A percentile compares a stretch with the other conserved stretches of the same genome.
Evolutionary conservation across 148 eudicot species (phyloP).

Genomic region (Rhododendron griersonianum): DNA sequence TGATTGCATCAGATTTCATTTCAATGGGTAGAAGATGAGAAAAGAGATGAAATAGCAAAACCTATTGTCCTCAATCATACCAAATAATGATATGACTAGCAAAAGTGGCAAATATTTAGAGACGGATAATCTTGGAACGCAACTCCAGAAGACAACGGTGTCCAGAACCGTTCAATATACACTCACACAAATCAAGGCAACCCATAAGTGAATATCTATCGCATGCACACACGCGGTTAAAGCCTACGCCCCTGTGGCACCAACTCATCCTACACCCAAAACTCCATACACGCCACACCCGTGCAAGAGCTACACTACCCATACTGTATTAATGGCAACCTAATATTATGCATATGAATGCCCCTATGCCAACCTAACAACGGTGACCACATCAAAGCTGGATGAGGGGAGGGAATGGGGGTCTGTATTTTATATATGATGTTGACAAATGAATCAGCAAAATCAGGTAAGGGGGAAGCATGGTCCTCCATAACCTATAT

Average conservation of each 20-base stretch:
- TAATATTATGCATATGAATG: not conserved
- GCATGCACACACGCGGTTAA: not conserved
- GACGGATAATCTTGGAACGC: not conserved
- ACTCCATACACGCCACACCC: not conserved
- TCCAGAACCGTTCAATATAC: too few species aligned
- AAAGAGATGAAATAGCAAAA: not conserved
- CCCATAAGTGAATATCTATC: not conserved
- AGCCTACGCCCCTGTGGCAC: not conserved
- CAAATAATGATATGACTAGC: too few species aligned
- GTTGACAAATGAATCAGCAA: not conserved
- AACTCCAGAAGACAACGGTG: too few species aligned
- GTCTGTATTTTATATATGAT: not conserved
- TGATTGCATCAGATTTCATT: not conserved
- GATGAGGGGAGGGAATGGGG: not conserved
- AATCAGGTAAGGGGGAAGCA: not conserved
- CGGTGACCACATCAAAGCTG: constrained; percentile 1
- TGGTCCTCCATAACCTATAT: not conserved
- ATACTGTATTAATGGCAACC: not conserved
- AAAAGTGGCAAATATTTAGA: too few species aligned
- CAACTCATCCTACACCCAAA: not conserved
- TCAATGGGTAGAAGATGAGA: not conserved
- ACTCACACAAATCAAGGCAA: not conserved
- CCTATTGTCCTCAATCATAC: too few species aligned
- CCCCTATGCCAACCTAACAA: not conserved
- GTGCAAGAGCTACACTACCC: not conserved